A percentile compares a stretch with the other conserved stretches of the same genome.
Evolutionary conservation across 768 basidiomycete genomes (phyloP).

Genomic region (Dentipellis sp.): DNA sequence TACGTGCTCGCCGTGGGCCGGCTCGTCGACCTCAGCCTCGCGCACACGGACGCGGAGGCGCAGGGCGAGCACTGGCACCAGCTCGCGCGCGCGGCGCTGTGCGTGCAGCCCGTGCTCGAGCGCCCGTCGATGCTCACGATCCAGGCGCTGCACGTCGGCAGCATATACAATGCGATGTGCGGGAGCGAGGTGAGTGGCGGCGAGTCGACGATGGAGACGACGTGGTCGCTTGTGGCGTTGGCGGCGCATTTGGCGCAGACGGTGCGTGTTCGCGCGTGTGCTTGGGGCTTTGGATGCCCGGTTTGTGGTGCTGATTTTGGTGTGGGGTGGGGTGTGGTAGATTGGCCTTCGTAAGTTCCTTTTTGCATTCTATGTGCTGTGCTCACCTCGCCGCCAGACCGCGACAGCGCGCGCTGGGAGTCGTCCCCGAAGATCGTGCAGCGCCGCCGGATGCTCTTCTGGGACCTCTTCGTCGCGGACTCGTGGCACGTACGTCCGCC

Average conservation of each 20-base stretch:
- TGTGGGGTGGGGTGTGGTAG: constrained; percentile 26
- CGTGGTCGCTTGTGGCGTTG: constrained; percentile 59
- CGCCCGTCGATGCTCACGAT: constrained; percentile 65
- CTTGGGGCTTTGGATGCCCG: neutral
- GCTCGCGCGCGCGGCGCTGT: constrained; percentile 54
- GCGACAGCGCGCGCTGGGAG: constrained; percentile 57
- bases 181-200: constrained; percentile 44
- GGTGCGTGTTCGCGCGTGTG: too few species aligned
- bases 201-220: constrained; percentile 66
- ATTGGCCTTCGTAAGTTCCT: constrained; percentile 57
- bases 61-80: constrained; percentile 62
- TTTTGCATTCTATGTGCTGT: neutral
- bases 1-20: constrained; percentile 23
- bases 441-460: constrained; percentile 60
- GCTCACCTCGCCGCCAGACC: constrained; percentile 31
- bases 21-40: constrained; percentile 22
- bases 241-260: constrained; percentile 58
- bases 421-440: constrained; percentile 39
- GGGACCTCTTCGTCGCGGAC: constrained; percentile 71
- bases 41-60: constrained; percentile 26
- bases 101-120: constrained; percentile 59
- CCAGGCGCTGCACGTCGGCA: constrained; percentile 58
- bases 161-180: constrained; percentile 64
- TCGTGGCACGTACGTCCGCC: constrained; percentile 46
- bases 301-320: neutral